phyloP scores from a whole-genome alignment of 208 protist genomes.

The Leishmania guyanensis region DNA sequence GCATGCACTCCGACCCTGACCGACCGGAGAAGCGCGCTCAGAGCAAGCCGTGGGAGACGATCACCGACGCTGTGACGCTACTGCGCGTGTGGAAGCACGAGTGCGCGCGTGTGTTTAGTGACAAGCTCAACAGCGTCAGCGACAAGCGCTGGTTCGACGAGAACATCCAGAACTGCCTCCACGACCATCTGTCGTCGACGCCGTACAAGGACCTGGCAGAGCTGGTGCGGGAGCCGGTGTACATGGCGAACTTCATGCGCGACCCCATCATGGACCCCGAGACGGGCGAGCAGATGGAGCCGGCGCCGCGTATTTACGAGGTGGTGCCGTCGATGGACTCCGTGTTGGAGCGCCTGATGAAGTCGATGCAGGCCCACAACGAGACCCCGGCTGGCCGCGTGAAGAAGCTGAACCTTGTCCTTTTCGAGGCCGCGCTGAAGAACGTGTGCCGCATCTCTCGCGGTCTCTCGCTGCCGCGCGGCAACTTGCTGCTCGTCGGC shows the following conservation, averaged over 20 bases:
- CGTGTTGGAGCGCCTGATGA: slow-evolving; percentile 76
- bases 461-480: slow-evolving; percentile 90
- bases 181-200: slow-evolving; percentile 74
- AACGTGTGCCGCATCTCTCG: slow-evolving; percentile 95
- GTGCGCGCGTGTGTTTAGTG: slow-evolving; percentile 96
- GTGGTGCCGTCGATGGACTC: slow-evolving; percentile 84
- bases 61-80: slow-evolving; percentile 80
- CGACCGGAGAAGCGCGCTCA: slow-evolving; percentile 85
- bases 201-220: slow-evolving; percentile 84
- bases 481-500: slow-evolving; percentile 95
- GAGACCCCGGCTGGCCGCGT: slow-evolving; percentile 78
- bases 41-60: slow-evolving; percentile 83
- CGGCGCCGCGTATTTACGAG: slow-evolving; percentile 96
- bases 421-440: slow-evolving; percentile 95
- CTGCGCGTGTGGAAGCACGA: slow-evolving; percentile 97
- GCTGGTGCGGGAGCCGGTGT: slow-evolving; percentile 75
- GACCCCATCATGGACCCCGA: slow-evolving; percentile 90
- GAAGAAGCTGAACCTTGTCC: slow-evolving; percentile 93
- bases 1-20: slow-evolving; percentile 87
- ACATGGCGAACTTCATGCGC: slow-evolving; percentile 96
- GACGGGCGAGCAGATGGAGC: slow-evolving; percentile 88
- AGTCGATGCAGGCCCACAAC: slow-evolving; percentile 89
- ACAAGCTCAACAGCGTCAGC: slow-evolving; percentile 94
- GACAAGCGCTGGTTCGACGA: slow-evolving; percentile 97
- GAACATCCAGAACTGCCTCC: slow-evolving; percentile 83